Evolutionary conservation across 805 yeast genomes (phyloP).

Genomic region (Kodamaea fukazawae): DNA sequence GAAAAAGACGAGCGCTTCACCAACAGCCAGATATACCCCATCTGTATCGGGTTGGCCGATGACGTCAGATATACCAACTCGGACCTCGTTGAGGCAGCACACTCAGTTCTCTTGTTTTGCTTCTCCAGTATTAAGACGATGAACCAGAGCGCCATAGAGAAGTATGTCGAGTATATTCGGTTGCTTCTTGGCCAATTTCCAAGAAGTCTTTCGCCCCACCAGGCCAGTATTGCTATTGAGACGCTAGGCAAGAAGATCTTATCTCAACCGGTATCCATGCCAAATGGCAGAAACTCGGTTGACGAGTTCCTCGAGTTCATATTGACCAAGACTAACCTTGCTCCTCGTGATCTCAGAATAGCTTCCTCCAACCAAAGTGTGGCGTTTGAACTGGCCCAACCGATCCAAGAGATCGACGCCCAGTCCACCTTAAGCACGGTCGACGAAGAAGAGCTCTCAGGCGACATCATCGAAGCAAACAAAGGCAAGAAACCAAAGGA

Average conservation of each 20-base stretch:
- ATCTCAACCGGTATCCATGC: slow-evolving; percentile 20
- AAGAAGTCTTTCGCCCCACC: slow-evolving; percentile 46
- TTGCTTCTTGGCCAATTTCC: slow-evolving; percentile 59
- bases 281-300: slow-evolving; percentile 3
- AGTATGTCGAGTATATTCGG: slow-evolving; percentile 40
- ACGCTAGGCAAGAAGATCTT: slow-evolving; percentile 47
- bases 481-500: slow-evolving; percentile 36
- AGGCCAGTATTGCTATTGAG: slow-evolving; percentile 56
- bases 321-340: slow-evolving; percentile 38
- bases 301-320: slow-evolving; percentile 41
- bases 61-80: slow-evolving; percentile 18
- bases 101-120: slow-evolving; percentile 49
- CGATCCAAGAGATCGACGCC: slow-evolving; percentile 36
- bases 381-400: slow-evolving; percentile 27
- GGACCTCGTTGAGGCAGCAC: slow-evolving; percentile 56
- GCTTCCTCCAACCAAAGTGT: slow-evolving; percentile 1
- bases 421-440: slow-evolving; percentile 32
- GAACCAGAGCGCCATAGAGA: slow-evolving; percentile 16
- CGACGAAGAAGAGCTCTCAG: slow-evolving; percentile 16
- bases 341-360: slow-evolving; percentile 30
- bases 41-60: slow-evolving; percentile 32
- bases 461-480: slow-evolving; percentile 27
- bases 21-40: slow-evolving; percentile 23
- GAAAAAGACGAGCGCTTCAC: slow-evolving; percentile 18
- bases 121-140: slow-evolving; percentile 25